These are phyloP conservation scores for Metarhizium sp. DNA, from an alignment of 2,329 filamentous ascomycete genomes.

Conservation along the genomic window DNA sequence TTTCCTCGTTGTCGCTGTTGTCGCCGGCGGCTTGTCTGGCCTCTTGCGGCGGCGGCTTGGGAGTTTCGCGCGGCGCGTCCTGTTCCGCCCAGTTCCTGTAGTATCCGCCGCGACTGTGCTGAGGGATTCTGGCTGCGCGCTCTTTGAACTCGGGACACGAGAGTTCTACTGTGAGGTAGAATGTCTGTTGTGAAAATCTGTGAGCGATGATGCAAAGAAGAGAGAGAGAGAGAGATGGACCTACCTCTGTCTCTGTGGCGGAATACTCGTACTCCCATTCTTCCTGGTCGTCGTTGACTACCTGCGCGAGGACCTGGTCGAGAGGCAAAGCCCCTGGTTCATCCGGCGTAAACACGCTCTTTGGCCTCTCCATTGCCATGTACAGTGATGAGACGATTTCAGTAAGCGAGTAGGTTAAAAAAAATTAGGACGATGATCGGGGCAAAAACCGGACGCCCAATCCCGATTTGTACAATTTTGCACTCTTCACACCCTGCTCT, in stretches of 20 bases:
- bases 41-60: not conserved
- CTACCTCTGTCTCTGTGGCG: conserved; percentile 50
- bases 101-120: conserved; percentile 36
- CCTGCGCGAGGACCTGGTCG: conserved; percentile 17
- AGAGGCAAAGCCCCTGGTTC: conserved; percentile 18
- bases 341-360: conserved; percentile 6
- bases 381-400: not conserved
- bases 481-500: too few relatives aligned
- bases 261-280: conserved; percentile 64
- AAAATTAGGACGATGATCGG: too few relatives aligned
- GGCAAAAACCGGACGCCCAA: too few relatives aligned
- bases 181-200: conserved; percentile 36
- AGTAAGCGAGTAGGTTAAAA: too few relatives aligned
- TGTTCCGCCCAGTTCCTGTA: conserved; percentile 32
- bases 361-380: not conserved
- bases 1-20: conserved; percentile 6
- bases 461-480: too few relatives aligned
- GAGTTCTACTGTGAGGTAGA: conserved; percentile 54
- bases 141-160: conserved; percentile 50
- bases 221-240: not conserved
- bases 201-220: not conserved
- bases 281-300: conserved; percentile 35
- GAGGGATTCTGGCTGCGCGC: conserved; percentile 27
- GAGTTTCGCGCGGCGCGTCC: not conserved
- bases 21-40: conserved; percentile 3